phyloP scores from a whole-genome alignment of 495 filamentous ascomycete genomes.

The Penicillium cataractarum region DNA sequence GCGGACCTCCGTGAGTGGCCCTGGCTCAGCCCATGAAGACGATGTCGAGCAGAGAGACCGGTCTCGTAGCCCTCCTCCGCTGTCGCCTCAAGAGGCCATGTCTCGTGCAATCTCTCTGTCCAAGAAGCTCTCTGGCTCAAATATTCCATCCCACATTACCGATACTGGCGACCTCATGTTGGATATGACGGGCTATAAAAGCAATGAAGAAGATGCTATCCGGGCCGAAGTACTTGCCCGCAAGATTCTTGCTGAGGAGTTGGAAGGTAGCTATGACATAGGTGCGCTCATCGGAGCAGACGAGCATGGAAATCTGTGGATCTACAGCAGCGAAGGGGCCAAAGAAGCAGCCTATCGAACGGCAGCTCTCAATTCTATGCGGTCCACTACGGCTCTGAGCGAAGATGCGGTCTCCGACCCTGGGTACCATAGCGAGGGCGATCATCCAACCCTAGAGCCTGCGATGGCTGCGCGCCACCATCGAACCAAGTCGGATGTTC shows the following conservation, averaged over 20 bases:
- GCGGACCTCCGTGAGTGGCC: constrained; percentile 4
- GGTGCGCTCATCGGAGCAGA: constrained; percentile 93
- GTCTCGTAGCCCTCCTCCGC: constrained; percentile 75
- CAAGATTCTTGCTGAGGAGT: constrained; percentile 92
- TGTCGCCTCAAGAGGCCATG: constrained; percentile 76
- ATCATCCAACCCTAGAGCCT: constrained; percentile 44
- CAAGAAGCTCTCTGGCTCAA: constrained; percentile 82
- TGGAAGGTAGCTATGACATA: constrained; percentile 95
- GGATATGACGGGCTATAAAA: constrained; percentile 97
- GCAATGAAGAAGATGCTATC: constrained; percentile 86
- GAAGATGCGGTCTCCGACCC: constrained; percentile 91
- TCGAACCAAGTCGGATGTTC: constrained; percentile 68
- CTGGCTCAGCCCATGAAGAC: constrained; percentile 7
- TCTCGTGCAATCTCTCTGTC: constrained; percentile 83
- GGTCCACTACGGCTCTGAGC: constrained; percentile 56
- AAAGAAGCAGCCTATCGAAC: constrained; percentile 72
- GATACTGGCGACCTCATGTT: constrained; percentile 97
- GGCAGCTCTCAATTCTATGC: constrained; percentile 54
- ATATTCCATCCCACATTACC: constrained; percentile 89
- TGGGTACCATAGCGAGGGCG: constrained; percentile 88
- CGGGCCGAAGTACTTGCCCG: constrained; percentile 90
- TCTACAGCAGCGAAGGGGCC: constrained; percentile 96
- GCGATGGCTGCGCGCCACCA: constrained; percentile 49
- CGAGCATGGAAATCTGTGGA: constrained; percentile 95
- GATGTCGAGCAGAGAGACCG: constrained; percentile 26